Evolutionary conservation across 257 asterid genomes (phyloP).

Genomic region (Henckelia pumila): DNA sequence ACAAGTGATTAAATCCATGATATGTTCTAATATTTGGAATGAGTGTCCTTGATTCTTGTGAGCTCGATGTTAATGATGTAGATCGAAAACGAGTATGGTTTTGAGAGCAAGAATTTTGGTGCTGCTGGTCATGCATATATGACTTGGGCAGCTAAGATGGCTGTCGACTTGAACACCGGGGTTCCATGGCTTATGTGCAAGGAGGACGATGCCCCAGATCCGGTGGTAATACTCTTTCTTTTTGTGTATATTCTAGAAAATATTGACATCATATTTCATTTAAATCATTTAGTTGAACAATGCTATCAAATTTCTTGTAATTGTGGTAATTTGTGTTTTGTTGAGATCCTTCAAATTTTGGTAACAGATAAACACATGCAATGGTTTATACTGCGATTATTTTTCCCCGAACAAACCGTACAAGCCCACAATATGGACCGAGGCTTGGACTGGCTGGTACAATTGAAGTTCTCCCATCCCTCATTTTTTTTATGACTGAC

Average conservation of each 20-base stretch:
- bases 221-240: conserved; percentile 63
- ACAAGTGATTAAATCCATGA: no score
- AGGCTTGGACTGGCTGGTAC: conserved; percentile 96
- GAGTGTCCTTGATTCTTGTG: not conserved
- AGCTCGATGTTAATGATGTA: conserved; percentile 27
- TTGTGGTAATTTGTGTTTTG: not conserved
- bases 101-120: conserved; percentile 52
- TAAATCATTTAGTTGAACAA: not conserved
- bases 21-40: not conserved
- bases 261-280: not conserved
- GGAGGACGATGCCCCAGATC: conserved; percentile 94
- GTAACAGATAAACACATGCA: conserved; percentile 81
- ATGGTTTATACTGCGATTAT: conserved; percentile 85
- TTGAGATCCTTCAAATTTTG: conserved; percentile 16
- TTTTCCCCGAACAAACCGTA: conserved; percentile 78
- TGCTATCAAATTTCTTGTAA: conserved; percentile 2
- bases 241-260: not conserved
- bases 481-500: not conserved
- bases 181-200: conserved; percentile 99
- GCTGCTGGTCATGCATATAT: conserved; percentile 69
- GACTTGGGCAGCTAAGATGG: conserved; percentile 99
- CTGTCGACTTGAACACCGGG: conserved; percentile 64
- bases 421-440: conserved; percentile 95
- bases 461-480: conserved; percentile 6
- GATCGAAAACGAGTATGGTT: conserved; percentile 96